These are phyloP conservation scores for Xanthoconium separans DNA, from an alignment of 1,284 basidiomycete species.

Conservation along the genomic window DNA sequence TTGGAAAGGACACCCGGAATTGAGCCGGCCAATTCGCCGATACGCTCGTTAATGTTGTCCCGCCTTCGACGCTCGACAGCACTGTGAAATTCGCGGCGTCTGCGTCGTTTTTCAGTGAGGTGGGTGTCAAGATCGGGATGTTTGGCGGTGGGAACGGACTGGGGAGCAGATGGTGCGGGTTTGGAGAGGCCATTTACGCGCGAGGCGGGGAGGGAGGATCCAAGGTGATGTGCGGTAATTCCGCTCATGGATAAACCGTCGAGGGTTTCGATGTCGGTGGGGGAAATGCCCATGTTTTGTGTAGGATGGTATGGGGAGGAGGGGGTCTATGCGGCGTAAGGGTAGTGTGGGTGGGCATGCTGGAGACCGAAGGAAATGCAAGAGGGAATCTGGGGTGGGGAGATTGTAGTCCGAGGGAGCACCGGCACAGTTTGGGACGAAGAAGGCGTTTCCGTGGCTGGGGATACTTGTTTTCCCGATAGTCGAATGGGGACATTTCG, in stretches of 20 bases:
- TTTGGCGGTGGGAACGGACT: constrained; percentile 12
- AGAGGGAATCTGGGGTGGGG: constrained; percentile 34
- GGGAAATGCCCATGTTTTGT: constrained; percentile 31
- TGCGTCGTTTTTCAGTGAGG: constrained; percentile 75
- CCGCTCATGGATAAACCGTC: constrained; percentile 17
- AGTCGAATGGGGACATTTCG: no score
- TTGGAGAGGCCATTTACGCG: constrained; percentile 12
- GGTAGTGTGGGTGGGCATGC: constrained; percentile 8
- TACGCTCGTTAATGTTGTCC: constrained; percentile 95
- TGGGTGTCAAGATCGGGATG: constrained; percentile 33
- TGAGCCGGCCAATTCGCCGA: constrained; percentile 82
- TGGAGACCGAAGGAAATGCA: constrained; percentile 31
- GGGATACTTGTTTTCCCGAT: no score
- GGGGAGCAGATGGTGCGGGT: not conserved
- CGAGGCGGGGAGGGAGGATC: constrained; percentile 18
- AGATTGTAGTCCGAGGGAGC: constrained; percentile 30
- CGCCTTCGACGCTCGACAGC: constrained; percentile 84
- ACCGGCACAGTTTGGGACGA: constrained; percentile 29
- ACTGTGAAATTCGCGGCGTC: constrained; percentile 84
- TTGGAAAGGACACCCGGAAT: constrained; percentile 84
- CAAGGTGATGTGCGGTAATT: constrained; percentile 22
- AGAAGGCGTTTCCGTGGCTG: constrained; percentile 33
- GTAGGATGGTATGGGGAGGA: constrained; percentile 29
- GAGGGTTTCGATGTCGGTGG: constrained; percentile 33
- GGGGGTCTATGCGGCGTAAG: constrained; percentile 23